Percentiles rank a stretch among this genome's conserved stretches.
These are phyloP conservation scores for Gnomoniopsis smithogilvyi DNA, from an alignment of 2,329 filamentous ascomycete genomes.

Conservation along the genomic window DNA sequence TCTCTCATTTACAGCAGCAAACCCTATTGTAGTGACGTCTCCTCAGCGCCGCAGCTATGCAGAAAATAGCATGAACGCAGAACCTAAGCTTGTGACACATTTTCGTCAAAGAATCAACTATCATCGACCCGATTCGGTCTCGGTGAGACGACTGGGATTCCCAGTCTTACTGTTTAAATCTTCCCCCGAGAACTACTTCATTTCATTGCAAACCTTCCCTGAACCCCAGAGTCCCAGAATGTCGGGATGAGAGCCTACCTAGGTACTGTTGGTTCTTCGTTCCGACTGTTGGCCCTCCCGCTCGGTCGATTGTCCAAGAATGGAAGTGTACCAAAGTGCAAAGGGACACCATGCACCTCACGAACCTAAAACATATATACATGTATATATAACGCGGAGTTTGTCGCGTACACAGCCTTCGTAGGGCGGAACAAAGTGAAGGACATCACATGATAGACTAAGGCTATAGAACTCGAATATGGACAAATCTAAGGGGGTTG, in stretches of 20 bases:
- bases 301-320: constrained; percentile 3
- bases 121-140: neutral
- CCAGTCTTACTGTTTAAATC: neutral
- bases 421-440: neutral
- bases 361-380: too few species aligned
- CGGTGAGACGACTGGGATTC: neutral
- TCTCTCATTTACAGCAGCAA: neutral
- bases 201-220: neutral
- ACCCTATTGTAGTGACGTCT: neutral
- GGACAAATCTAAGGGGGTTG: neutral
- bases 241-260: neutral
- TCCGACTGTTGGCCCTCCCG: constrained; percentile 3
- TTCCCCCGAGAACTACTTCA: too few species aligned
- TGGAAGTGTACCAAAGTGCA: neutral
- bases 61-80: neutral
- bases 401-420: neutral
- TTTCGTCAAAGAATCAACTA: neutral
- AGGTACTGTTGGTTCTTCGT: constrained; percentile 8
- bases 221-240: constrained; percentile 3
- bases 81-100: neutral
- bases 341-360: neutral
- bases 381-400: neutral
- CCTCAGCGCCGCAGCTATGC: neutral
- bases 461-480: neutral
- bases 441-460: neutral